Evolutionary conservation across 1,284 basidiomycete genomes (phyloP), one percentile per base, ranked within the genome.

Genomic region (Ceratobasidium sp.): DNA sequence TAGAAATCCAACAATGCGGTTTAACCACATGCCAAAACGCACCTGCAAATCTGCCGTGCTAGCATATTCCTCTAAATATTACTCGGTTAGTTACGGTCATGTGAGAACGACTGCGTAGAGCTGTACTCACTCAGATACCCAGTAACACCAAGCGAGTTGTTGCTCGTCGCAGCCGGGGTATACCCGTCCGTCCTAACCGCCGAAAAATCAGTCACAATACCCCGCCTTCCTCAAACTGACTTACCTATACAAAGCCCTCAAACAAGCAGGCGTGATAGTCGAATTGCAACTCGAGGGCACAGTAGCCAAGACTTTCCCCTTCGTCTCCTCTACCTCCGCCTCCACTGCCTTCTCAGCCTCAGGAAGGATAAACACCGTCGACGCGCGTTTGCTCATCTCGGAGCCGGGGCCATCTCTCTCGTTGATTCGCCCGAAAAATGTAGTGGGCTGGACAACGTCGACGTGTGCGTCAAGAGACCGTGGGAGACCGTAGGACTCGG

Each of bases 191-290:
- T 89, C 77, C 59, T 62, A 33, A n/a, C n/a, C 14, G n/a, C n/a
- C n/a, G n/a, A n/a, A n/a, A n/a, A n/a, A n/a, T n/a, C n/a, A n/a
- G n/a, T n/a, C n/a, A n/a, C n/a, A n/a, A n/a, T n/a, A n/a, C n/a
- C n/a, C n/a, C n/a, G 47, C 17, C 41, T 45, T 2, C n/a, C 4
- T 27, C 17, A 17, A 36, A 44, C 17, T 8, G 27, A 60, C 59
- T 11, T 45, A 73, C 57, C 90, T 91, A 81, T 91, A 92, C 45
- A 91, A 79, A 3, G 84, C 84, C 56, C 86, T 82, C 62, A 92
- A 81, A 79, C 90, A 91, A 0, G 87, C 80, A 14, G 89, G 89
- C 0, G 90, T 91, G 74, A 91, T 87, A 1, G 81, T 84, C 1
- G 78, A 81, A 2, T 79, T 78, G 78, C 90, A 91, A 77, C 83